phyloP scores from a whole-genome alignment of 495 filamentous ascomycete species.

The Pyrenula massariospora region DNA sequence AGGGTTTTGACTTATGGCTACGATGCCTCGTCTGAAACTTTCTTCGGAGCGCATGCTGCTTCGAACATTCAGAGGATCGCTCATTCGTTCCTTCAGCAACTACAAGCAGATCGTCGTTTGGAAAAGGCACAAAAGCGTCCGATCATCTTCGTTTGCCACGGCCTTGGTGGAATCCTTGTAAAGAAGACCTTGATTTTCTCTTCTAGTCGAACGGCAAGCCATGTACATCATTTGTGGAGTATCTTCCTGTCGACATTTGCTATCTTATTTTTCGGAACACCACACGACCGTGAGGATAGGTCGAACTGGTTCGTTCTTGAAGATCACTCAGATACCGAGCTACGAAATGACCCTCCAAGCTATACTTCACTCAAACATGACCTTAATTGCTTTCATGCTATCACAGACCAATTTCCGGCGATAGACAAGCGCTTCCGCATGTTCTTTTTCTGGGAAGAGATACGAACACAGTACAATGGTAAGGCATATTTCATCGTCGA shows the following conservation, averaged over 20 bases:
- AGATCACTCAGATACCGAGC: too few relatives aligned
- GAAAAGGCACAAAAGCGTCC: slow-evolving; percentile 5
- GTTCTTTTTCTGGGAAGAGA: slow-evolving; percentile 33
- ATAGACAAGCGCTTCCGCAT: slow-evolving; percentile 27
- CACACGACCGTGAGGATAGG: slow-evolving; percentile 22
- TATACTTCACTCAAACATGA: too few relatives aligned
- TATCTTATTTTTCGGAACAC: slow-evolving; percentile 29
- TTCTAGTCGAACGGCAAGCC: neutral
- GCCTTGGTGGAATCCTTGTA: slow-evolving; percentile 16
- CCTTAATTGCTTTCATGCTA: slow-evolving; percentile 15
- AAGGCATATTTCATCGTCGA: slow-evolving; percentile 21
- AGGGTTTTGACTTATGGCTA: slow-evolving; percentile 20
- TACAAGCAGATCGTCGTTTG: slow-evolving; percentile 2
- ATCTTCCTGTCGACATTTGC: slow-evolving; percentile 19
- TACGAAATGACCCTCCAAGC: too few relatives aligned
- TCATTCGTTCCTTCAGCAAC: slow-evolving; percentile 5
- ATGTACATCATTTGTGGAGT: slow-evolving; percentile 14
- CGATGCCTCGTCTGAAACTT: slow-evolving; percentile 13
- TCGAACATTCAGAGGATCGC: slow-evolving; percentile 4
- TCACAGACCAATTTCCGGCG: slow-evolving; percentile 29
- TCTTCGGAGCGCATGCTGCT: slow-evolving; percentile 5
- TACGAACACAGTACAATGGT: slow-evolving; percentile 20
- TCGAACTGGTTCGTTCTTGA: too few relatives aligned
- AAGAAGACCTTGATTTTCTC: slow-evolving; percentile 8
- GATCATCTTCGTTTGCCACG: slow-evolving; percentile 11